Conservation (phyloP, 2,329 filamentous ascomycete genomes). For the Colletotrichum destructivum region DNA sequence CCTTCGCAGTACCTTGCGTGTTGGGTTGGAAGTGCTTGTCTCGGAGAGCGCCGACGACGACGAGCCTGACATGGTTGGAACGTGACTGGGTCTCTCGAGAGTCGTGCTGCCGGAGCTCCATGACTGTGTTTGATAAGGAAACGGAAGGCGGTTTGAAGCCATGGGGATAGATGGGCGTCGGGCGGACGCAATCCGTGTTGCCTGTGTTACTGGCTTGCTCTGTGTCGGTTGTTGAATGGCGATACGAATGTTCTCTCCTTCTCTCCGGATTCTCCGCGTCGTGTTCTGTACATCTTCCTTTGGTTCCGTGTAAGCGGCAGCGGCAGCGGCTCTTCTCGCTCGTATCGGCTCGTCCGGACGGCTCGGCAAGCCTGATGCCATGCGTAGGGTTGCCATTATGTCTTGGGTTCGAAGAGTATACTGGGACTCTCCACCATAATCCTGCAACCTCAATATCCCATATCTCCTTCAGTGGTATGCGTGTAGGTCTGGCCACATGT, state of each 20-base stretch:
- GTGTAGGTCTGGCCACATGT: conserved; percentile 27
- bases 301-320: conserved; percentile 36
- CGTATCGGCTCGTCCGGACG: conserved; percentile 56
- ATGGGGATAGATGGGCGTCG: conserved; percentile 49
- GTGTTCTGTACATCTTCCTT: conserved; percentile 32
- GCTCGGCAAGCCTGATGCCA: conserved; percentile 57
- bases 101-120: conserved; percentile 56
- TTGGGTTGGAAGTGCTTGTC: conserved; percentile 51
- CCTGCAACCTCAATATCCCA: conserved; percentile 29
- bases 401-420: conserved; percentile 47
- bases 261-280: conserved; percentile 29
- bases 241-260: conserved; percentile 34
- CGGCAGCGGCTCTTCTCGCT: conserved; percentile 45
- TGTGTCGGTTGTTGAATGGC: conserved; percentile 40
- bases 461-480: conserved; percentile 40
- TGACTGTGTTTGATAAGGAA: conserved; percentile 61
- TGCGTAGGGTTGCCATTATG: conserved; percentile 61
- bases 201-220: conserved; percentile 51
- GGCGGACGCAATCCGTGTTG: conserved; percentile 54
- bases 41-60: conserved; percentile 54
- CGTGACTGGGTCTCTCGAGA: conserved; percentile 52
- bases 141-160: conserved; percentile 51
- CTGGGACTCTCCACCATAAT: conserved; percentile 44
- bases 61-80: conserved; percentile 52
- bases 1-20: conserved; percentile 63